These are phyloP conservation scores for Neurospora sp. DNA, from an alignment of 495 filamentous ascomycete genomes.

Conservation along the genomic window DNA sequence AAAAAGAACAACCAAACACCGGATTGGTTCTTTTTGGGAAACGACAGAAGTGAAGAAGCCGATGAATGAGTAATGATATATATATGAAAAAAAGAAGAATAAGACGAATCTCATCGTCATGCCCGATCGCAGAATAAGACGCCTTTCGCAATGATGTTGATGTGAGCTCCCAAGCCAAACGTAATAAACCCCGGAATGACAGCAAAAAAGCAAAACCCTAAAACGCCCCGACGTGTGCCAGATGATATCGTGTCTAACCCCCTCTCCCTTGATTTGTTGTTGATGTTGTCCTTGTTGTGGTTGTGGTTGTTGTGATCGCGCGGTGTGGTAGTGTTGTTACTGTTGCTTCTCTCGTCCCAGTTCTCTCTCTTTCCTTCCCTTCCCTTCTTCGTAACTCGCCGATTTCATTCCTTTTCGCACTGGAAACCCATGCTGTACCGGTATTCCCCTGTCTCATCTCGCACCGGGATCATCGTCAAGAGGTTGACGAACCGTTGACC, in stretches of 20 bases:
- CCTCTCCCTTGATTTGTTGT: not conserved
- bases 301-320: not conserved
- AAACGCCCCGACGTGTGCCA: not conserved
- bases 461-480: conserved; percentile 39
- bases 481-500: conserved; percentile 36
- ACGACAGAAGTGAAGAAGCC: not conserved
- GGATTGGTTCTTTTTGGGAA: not conserved
- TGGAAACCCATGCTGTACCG: conserved; percentile 37
- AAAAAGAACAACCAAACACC: not conserved
- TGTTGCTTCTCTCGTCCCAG: not conserved
- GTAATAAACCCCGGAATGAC: not conserved
- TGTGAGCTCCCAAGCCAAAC: not conserved
- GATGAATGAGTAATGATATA: not conserved
- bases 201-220: not conserved
- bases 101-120: not conserved
- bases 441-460: conserved; percentile 14
- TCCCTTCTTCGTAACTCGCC: not conserved
- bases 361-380: not conserved
- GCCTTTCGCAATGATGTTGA: not conserved
- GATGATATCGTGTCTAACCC: not conserved
- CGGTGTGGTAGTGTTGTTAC: not conserved
- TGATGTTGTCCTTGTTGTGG: not conserved
- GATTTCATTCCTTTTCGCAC: conserved; percentile 12
- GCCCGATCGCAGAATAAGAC: not conserved
- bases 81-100: not conserved